These are phyloP conservation scores for Murraya koenigii DNA, from an alignment of 345 rosid genomes.

Conservation along the genomic window DNA sequence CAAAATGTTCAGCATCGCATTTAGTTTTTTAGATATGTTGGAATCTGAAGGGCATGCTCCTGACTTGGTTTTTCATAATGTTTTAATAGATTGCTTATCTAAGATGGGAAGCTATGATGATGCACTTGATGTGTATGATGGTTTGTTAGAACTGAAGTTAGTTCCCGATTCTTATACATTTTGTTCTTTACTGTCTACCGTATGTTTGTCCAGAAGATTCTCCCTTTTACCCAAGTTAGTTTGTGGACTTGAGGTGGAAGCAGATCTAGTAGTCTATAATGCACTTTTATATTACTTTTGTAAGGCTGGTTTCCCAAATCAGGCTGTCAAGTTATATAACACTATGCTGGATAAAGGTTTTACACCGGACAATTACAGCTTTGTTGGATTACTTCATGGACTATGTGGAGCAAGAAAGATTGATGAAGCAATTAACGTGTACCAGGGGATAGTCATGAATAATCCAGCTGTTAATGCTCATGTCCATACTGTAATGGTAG, in stretches of 20 bases:
- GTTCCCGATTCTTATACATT: slow-evolving; percentile 66
- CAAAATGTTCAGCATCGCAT: slow-evolving; percentile 45
- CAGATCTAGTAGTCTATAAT: slow-evolving; percentile 53
- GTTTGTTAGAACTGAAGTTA: slow-evolving; percentile 38
- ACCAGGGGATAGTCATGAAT: slow-evolving; percentile 34
- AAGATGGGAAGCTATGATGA: slow-evolving; percentile 56
- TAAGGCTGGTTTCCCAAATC: slow-evolving; percentile 42
- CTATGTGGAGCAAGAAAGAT: slow-evolving; percentile 40
- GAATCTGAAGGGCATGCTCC: slow-evolving; percentile 42
- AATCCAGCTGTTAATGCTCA: slow-evolving; percentile 46
- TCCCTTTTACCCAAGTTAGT: slow-evolving; percentile 33
- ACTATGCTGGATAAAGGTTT: slow-evolving; percentile 48
- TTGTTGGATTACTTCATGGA: slow-evolving; percentile 52
- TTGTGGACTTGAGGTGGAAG: slow-evolving; percentile 25
- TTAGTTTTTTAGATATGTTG: slow-evolving; percentile 36
- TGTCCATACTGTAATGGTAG: slow-evolving; percentile 55
- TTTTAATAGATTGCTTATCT: slow-evolving; percentile 51
- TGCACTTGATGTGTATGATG: slow-evolving; percentile 43
- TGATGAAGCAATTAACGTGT: slow-evolving; percentile 47
- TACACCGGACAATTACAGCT: slow-evolving; percentile 53
- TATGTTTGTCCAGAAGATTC: slow-evolving; percentile 39
- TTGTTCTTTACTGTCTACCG: slow-evolving; percentile 48
- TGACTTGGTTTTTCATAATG: slow-evolving; percentile 65
- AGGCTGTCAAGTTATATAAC: slow-evolving; percentile 43
- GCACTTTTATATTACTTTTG: slow-evolving; percentile 49